Evolutionary conservation across 495 filamentous ascomycete genomes (phyloP).

Genomic region (Daldinia vernicosa): DNA sequence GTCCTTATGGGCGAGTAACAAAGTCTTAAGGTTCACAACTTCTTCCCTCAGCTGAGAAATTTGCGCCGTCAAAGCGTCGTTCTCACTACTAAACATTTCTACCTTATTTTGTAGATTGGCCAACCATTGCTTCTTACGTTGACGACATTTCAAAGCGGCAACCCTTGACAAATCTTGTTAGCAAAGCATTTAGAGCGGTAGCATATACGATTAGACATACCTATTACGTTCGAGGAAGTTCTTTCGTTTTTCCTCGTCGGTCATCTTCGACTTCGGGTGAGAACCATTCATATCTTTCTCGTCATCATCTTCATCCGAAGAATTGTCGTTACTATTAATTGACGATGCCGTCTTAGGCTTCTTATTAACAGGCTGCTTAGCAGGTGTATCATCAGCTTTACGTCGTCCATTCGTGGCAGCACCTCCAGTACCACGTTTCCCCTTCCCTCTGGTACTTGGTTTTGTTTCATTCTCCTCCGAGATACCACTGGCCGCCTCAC

Average conservation of each 20-base stretch:
- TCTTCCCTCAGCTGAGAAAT: conserved; percentile 89
- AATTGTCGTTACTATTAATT: conserved; percentile 54
- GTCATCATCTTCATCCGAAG: conserved; percentile 64
- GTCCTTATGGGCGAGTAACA: conserved; percentile 94
- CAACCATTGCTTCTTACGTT: conserved; percentile 99
- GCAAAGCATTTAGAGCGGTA: conserved; percentile 16
- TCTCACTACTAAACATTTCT: conserved; percentile 88
- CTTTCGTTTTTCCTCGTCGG: conserved; percentile 97
- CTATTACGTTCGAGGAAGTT: conserved; percentile 97
- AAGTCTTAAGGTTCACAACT: conserved; percentile 90
- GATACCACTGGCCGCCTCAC: conserved; percentile 73
- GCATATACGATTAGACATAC: conserved; percentile 62
- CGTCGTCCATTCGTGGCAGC: conserved; percentile 67
- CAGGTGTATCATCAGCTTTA: conserved; percentile 79
- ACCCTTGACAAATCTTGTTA: conserved; percentile 66
- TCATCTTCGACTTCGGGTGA: conserved; percentile 82
- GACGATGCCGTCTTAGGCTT: conserved; percentile 68
- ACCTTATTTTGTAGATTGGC: conserved; percentile 95
- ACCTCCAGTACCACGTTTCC: conserved; percentile 66
- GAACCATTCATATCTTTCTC: conserved; percentile 52
- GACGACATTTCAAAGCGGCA: conserved; percentile 94
- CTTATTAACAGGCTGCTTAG: conserved; percentile 73
- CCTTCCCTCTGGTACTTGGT: conserved; percentile 69
- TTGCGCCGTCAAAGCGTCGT: conserved; percentile 84
- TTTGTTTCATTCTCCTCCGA: conserved; percentile 79